These are phyloP conservation scores for Phytomonas sp. DNA, from an alignment of 208 protist species.

Conservation along the genomic window DNA sequence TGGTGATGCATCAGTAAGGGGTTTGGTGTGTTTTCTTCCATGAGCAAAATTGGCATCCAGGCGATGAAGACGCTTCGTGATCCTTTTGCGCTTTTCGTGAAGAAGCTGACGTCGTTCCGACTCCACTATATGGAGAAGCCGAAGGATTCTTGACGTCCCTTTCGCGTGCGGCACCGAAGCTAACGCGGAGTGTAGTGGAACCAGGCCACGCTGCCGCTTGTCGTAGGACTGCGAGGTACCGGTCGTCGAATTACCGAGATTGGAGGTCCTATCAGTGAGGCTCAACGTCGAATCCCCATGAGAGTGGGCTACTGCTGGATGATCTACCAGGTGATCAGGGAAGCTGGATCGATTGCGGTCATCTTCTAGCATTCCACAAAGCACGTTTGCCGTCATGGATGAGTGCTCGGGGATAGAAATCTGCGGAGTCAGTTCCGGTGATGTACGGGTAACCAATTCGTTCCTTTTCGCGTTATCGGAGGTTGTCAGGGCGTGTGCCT, in stretches of 20 bases:
- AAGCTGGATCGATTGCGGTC: neutral
- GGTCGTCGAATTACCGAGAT: neutral
- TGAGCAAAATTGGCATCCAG: neutral
- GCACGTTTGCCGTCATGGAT: neutral
- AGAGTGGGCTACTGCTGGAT: neutral
- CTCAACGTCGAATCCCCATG: neutral
- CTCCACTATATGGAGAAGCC: slow-evolving; percentile 40
- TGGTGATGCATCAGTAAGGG: neutral
- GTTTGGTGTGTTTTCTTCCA: neutral
- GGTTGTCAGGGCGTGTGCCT: neutral
- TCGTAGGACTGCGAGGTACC: neutral
- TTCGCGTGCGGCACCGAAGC: slow-evolving; percentile 17
- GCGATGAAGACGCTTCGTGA: neutral
- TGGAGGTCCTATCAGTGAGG: neutral
- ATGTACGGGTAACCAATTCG: neutral
- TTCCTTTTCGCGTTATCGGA: neutral
- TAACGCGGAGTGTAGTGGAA: neutral
- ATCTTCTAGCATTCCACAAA: neutral
- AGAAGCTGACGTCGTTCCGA: slow-evolving; percentile 33
- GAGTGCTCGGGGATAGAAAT: neutral
- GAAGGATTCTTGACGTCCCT: slow-evolving; percentile 17
- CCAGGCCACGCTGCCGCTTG: neutral
- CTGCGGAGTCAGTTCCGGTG: neutral
- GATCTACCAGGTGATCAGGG: neutral
- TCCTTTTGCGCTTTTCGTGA: slow-evolving; percentile 11